A percentile compares a stretch with the other conserved stretches of the same genome.
Evolutionary conservation across 2,329 filamentous ascomycete species (phyloP).

Genomic region (Fusarium buharicum): DNA sequence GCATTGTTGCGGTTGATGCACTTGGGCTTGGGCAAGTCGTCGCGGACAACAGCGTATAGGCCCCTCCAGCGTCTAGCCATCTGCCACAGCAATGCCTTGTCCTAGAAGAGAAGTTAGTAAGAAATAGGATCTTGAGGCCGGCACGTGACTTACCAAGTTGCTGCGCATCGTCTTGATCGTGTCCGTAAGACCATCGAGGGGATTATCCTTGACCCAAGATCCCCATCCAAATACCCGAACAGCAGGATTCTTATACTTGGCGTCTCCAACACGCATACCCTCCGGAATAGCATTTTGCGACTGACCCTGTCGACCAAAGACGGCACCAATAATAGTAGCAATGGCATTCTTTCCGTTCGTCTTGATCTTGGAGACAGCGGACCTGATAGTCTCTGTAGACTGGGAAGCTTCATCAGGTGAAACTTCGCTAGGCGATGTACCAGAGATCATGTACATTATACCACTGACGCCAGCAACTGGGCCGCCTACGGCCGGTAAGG

Average conservation of each 20-base stretch:
- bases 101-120: neutral
- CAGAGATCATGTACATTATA: neutral
- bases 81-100: conserved; percentile 13
- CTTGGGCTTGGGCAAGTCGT: conserved; percentile 5
- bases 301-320: neutral
- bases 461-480: conserved; percentile 3
- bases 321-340: neutral
- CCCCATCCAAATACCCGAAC: conserved; percentile 6
- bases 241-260: conserved; percentile 1
- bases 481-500: neutral
- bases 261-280: conserved; percentile 1
- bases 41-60: conserved; percentile 9
- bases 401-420: neutral
- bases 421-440: neutral
- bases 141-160: conserved; percentile 1
- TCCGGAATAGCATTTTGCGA: neutral
- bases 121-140: neutral
- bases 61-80: conserved; percentile 7
- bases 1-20: conserved; percentile 16
- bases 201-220: neutral
- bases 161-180: neutral
- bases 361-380: neutral
- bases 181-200: neutral
- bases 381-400: too few relatives aligned
- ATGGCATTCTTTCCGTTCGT: neutral